Conservation (phyloP, 768 basidiomycete genomes). For the Termitomyces sp. region DNA sequence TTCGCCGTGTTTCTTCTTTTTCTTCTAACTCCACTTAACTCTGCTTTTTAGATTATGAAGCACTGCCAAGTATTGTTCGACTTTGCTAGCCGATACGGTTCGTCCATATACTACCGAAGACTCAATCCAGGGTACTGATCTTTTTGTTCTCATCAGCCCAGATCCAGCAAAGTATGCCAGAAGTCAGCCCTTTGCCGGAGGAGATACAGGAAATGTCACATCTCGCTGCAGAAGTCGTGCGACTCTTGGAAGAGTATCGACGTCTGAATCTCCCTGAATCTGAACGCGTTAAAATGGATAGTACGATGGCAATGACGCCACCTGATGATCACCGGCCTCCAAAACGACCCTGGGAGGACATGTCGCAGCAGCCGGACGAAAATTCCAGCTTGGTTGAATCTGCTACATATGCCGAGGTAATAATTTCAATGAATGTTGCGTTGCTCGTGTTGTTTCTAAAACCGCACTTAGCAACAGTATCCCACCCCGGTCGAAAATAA, state of each 20-base stretch:
- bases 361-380: slow-evolving; percentile 45
- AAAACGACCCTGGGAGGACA: slow-evolving; percentile 78
- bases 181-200: slow-evolving; percentile 42
- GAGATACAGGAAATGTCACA: slow-evolving; percentile 70
- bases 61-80: slow-evolving; percentile 56
- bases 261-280: slow-evolving; percentile 33
- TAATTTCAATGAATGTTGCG: not conserved
- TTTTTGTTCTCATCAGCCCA: slow-evolving; percentile 25
- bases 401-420: slow-evolving; percentile 28
- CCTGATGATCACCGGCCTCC: slow-evolving; percentile 56
- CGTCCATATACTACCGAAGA: slow-evolving; percentile 15
- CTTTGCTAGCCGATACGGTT: slow-evolving; percentile 68
- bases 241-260: slow-evolving; percentile 57
- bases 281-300: slow-evolving; percentile 26
- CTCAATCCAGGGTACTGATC: slow-evolving; percentile 1
- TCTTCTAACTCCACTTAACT: slow-evolving; percentile 1
- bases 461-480: slow-evolving; percentile 18
- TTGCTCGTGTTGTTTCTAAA: not conserved
- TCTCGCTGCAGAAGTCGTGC: slow-evolving; percentile 59
- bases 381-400: slow-evolving; percentile 20
- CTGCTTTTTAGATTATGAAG: slow-evolving; percentile 44
- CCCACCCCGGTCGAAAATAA: slow-evolving; percentile 25
- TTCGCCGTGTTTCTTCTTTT: slow-evolving; percentile 15
- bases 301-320: slow-evolving; percentile 22
- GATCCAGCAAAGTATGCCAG: slow-evolving; percentile 39